Conservation (phyloP, 768 basidiomycete genomes). For the Lactarius hatsudake region DNA sequence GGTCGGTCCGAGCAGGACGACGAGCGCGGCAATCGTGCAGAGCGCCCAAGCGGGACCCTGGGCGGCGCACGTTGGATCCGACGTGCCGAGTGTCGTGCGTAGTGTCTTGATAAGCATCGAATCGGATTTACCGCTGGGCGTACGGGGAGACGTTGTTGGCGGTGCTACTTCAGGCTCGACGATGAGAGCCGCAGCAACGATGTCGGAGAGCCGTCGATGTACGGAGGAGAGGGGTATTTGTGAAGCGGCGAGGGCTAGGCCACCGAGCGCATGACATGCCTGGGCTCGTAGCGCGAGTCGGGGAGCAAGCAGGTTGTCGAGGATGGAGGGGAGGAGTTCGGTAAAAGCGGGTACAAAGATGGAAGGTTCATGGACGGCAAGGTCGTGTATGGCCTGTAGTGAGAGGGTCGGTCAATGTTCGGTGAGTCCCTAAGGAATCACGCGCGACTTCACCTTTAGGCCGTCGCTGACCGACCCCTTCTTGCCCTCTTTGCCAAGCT, state of each 20-base stretch:
- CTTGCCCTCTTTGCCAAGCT: conserved; percentile 86
- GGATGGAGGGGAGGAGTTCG: conserved; percentile 56
- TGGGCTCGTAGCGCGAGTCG: conserved; percentile 64
- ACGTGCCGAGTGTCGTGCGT: conserved; percentile 54
- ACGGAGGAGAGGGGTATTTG: conserved; percentile 45
- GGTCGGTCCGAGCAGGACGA: conserved; percentile 61
- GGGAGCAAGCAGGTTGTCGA: conserved; percentile 60
- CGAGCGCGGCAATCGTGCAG: conserved; percentile 59
- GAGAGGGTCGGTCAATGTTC: conserved; percentile 14
- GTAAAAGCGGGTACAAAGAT: conserved; percentile 70
- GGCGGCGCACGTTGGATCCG: conserved; percentile 57
- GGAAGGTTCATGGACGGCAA: conserved; percentile 57
- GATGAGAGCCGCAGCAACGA: conserved; percentile 49
- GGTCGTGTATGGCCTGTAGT: conserved; percentile 69
- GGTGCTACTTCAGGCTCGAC: conserved; percentile 32
- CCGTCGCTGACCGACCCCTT: conserved; percentile 79
- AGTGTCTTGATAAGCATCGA: conserved; percentile 61
- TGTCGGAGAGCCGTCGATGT: conserved; percentile 53
- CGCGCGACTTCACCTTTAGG: conserved; percentile 53
- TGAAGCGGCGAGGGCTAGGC: conserved; percentile 56
- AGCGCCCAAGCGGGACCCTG: conserved; percentile 81
- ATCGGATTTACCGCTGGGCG: conserved; percentile 36
- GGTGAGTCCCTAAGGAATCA: neutral
- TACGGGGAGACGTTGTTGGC: conserved; percentile 36
- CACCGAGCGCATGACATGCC: conserved; percentile 74